These are phyloP conservation scores for Amanita molliuscula DNA, from an alignment of 768 basidiomycete genomes.

Conservation along the genomic window DNA sequence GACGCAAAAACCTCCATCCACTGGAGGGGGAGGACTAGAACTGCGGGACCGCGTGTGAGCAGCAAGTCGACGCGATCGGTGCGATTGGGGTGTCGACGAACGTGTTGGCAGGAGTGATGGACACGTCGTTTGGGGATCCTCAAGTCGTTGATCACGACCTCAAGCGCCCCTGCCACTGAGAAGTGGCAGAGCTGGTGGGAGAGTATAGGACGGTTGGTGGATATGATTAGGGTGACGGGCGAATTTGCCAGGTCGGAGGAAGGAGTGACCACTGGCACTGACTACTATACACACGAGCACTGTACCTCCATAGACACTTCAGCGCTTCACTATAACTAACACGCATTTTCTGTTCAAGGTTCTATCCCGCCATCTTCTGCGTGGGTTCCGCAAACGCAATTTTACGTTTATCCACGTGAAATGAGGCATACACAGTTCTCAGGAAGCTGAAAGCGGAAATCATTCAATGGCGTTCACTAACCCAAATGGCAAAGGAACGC, in stretches of 20 bases:
- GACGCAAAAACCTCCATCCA: neutral
- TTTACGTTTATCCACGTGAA: too few relatives aligned
- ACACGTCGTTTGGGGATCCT: constrained; percentile 85
- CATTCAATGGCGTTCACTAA: too few relatives aligned
- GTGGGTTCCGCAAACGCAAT: too few relatives aligned
- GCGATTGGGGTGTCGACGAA: constrained; percentile 76
- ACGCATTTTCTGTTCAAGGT: too few relatives aligned
- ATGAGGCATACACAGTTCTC: too few relatives aligned
- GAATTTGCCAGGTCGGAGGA: constrained; percentile 35
- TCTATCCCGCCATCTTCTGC: too few relatives aligned
- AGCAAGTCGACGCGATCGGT: constrained; percentile 69
- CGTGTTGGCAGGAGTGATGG: constrained; percentile 82
- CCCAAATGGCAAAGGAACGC: too few relatives aligned
- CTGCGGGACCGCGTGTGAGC: constrained; percentile 68
- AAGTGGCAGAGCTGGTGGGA: constrained; percentile 67
- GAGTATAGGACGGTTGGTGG: constrained; percentile 79
- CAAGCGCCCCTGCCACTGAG: constrained; percentile 38
- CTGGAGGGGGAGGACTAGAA: neutral
- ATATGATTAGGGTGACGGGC: constrained; percentile 47
- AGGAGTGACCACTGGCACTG: constrained; percentile 7
- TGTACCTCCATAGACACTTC: too few relatives aligned
- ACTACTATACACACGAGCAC: too few relatives aligned
- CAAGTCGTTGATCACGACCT: constrained; percentile 47
- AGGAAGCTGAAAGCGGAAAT: too few relatives aligned
- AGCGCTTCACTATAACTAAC: too few relatives aligned